Conservation (phyloP, 177 flowering plant genomes). For the Telopea speciosissima region DNA sequence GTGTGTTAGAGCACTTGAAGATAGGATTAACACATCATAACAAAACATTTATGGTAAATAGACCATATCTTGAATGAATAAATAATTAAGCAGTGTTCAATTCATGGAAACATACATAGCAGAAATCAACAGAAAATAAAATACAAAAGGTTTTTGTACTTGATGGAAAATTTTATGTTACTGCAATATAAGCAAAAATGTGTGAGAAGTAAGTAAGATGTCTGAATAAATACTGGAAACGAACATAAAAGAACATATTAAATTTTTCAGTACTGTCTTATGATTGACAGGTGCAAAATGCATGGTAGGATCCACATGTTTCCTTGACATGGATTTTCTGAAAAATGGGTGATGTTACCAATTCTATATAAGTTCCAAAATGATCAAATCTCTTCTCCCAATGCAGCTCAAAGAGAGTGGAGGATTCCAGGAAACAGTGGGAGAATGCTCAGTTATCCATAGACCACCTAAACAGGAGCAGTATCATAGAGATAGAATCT, state of each 20-base stretch:
- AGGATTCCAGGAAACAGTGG: slow-evolving; percentile 43
- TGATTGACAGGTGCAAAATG: neutral
- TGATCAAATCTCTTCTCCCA: neutral
- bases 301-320: neutral
- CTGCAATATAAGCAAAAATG: too few relatives aligned
- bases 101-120: too few relatives aligned
- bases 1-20: too few relatives aligned
- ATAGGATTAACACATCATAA: too few relatives aligned
- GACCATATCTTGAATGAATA: too few relatives aligned
- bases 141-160: neutral
- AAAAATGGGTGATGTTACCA: neutral
- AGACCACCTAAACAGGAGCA: slow-evolving; percentile 20
- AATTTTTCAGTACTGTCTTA: neutral
- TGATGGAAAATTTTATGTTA: too few relatives aligned
- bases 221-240: neutral
- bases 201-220: too few relatives aligned
- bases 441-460: slow-evolving; percentile 31
- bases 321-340: neutral
- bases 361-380: neutral
- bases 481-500: slow-evolving; percentile 32
- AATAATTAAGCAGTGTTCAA: too few relatives aligned
- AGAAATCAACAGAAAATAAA: neutral
- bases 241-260: neutral
- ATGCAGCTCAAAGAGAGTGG: slow-evolving; percentile 51
- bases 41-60: too few relatives aligned